A percentile compares a stretch with the other conserved stretches of the same genome.
These are phyloP conservation scores for Kodamaea suecica DNA, from an alignment of 1,139 yeast genomes.

Conservation along the genomic window DNA sequence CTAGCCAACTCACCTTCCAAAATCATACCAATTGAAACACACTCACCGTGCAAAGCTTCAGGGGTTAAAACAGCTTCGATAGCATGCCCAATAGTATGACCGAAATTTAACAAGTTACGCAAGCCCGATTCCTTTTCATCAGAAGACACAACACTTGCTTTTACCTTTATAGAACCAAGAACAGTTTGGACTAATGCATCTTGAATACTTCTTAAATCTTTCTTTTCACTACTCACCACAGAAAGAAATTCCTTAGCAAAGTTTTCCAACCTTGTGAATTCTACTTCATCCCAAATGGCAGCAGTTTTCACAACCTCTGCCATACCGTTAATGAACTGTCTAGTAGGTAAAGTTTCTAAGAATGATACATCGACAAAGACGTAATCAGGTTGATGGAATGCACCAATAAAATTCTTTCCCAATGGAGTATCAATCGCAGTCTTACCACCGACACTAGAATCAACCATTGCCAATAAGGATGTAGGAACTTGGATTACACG, in stretches of 20 bases:
- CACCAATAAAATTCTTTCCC: slow-evolving; percentile 95
- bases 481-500: slow-evolving; percentile 94
- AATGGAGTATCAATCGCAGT: slow-evolving; percentile 98
- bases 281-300: slow-evolving; percentile 92
- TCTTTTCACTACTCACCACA: slow-evolving; percentile 44
- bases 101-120: slow-evolving; percentile 89
- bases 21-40: slow-evolving; percentile 93
- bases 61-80: slow-evolving; percentile 96
- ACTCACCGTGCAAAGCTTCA: slow-evolving; percentile 94
- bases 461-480: slow-evolving; percentile 93
- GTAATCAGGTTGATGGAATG: slow-evolving; percentile 94
- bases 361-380: slow-evolving; percentile 88
- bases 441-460: slow-evolving; percentile 97
- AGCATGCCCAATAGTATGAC: slow-evolving; percentile 98
- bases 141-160: slow-evolving; percentile 88
- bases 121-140: slow-evolving; percentile 97
- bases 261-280: slow-evolving; percentile 78
- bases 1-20: slow-evolving; percentile 93
- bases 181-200: slow-evolving; percentile 79
- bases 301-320: slow-evolving; percentile 98
- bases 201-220: slow-evolving; percentile 60
- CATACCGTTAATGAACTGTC: slow-evolving; percentile 98
- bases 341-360: slow-evolving; percentile 81
- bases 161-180: slow-evolving; percentile 80
- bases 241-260: slow-evolving; percentile 67